A percentile compares a stretch with the other conserved stretches of the same genome.
Conservation (phyloP, 2,329 filamentous ascomycete species). For the Neobulgaria alba region DNA sequence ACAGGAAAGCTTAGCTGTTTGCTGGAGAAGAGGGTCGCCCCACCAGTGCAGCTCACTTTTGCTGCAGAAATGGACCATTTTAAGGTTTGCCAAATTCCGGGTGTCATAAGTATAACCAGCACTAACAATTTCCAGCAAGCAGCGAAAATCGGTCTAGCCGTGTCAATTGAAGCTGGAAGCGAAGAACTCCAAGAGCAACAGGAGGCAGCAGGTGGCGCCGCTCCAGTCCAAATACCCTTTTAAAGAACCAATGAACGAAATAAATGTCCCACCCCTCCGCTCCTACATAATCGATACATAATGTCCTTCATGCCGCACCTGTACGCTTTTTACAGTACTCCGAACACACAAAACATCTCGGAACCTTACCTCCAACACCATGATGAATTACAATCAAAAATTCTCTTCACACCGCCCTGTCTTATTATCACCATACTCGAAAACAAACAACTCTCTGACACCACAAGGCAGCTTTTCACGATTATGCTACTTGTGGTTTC, state of each 20-base stretch:
- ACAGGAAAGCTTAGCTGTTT: conserved; percentile 88
- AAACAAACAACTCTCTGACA: too few species aligned
- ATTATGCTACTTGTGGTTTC: not conserved
- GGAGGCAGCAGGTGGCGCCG: conserved; percentile 46
- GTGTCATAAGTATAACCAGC: not conserved
- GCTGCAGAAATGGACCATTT: conserved; percentile 94
- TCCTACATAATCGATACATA: conserved; percentile 25
- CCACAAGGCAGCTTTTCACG: conserved; percentile 10
- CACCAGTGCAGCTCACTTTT: conserved; percentile 88
- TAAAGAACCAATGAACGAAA: conserved; percentile 35
- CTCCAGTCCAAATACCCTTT: conserved; percentile 48
- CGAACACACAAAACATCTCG: too few species aligned
- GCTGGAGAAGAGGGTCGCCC: conserved; percentile 91
- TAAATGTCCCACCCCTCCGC: conserved; percentile 15
- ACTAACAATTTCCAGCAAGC: conserved; percentile 58
- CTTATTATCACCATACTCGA: conserved; percentile 22
- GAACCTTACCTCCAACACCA: conserved; percentile 19
- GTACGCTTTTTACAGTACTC: conserved; percentile 11
- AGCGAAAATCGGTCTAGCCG: conserved; percentile 88
- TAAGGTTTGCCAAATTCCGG: conserved; percentile 56
- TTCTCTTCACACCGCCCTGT: conserved; percentile 22
- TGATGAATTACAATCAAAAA: conserved; percentile 13
- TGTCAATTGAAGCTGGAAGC: conserved; percentile 78
- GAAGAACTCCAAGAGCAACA: conserved; percentile 86
- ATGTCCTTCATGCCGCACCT: conserved; percentile 17